Evolutionary conservation across 441 rosid species (phyloP).

Genomic region (Arabidopsis lyrata): DNA sequence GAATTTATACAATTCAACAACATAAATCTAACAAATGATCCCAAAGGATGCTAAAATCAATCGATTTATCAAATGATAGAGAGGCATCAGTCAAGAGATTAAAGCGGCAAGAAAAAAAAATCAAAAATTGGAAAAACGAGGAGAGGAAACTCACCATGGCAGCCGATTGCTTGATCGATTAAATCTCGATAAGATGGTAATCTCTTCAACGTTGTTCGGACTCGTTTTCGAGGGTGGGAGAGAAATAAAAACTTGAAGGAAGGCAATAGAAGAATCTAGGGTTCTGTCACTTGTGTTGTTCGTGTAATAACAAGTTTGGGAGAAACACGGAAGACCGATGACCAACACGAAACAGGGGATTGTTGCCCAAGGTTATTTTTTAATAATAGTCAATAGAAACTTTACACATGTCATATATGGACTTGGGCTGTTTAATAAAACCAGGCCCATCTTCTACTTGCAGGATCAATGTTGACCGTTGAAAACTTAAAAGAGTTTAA

Average conservation of each 20-base stretch:
- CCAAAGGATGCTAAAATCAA: slow-evolving; percentile 5
- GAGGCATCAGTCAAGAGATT: background rate
- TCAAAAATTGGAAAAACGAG: background rate
- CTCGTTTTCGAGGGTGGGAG: background rate
- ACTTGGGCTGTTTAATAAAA: background rate
- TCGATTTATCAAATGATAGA: background rate
- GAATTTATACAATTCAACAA: background rate
- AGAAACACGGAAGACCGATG: slow-evolving; percentile 19
- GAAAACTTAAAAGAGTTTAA: background rate
- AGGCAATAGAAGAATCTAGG: slow-evolving; percentile 43
- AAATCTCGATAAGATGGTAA: slow-evolving; percentile 5
- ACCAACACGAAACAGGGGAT: slow-evolving; percentile 30
- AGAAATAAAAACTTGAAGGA: background rate
- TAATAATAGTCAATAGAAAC: background rate
- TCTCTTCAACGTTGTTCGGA: background rate
- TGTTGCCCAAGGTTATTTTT: slow-evolving; percentile 19
- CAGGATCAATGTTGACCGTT: slow-evolving; percentile 9
- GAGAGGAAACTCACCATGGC: slow-evolving; percentile 40
- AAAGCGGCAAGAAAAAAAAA: background rate
- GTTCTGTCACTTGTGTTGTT: slow-evolving; percentile 31
- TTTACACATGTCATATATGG: slow-evolving; percentile 7
- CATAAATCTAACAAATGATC: background rate
- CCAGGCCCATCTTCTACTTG: slow-evolving; percentile 5
- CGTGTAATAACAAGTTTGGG: slow-evolving; percentile 19
- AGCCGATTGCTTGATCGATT: slow-evolving; percentile 8